These are phyloP conservation scores for Cordyceps cicadae DNA, from an alignment of 2,329 filamentous ascomycete species.

Conservation along the genomic window DNA sequence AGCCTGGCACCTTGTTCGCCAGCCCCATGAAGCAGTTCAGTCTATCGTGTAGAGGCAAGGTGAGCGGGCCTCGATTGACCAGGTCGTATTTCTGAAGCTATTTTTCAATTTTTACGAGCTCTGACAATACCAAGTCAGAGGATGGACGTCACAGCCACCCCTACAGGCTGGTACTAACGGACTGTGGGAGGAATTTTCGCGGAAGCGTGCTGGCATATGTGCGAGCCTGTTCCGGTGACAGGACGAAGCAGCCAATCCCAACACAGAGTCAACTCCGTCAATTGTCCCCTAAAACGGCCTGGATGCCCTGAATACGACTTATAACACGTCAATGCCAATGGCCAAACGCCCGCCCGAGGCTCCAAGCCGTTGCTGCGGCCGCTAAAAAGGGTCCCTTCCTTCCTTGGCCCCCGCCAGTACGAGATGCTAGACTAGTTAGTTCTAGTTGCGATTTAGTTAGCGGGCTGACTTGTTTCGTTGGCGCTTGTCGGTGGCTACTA, in stretches of 20 bases:
- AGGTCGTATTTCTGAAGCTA: slow-evolving; percentile 2
- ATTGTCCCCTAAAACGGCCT: neutral
- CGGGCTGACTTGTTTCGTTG: no score
- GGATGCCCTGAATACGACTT: neutral
- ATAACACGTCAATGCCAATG: neutral
- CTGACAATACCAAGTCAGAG: neutral
- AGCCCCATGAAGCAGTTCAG: neutral
- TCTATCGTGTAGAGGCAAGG: neutral
- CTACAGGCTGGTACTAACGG: neutral
- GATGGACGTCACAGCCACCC: neutral
- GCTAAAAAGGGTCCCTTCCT: no score
- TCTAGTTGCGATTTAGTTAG: no score
- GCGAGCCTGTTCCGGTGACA: neutral
- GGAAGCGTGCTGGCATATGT: neutral
- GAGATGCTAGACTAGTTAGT: no score
- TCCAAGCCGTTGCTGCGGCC: no score
- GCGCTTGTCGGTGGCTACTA: no score
- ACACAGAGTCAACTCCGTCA: neutral
- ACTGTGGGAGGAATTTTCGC: neutral
- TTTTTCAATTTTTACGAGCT: neutral
- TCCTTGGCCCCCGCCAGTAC: no score
- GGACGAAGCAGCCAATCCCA: neutral
- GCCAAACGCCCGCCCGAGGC: neutral
- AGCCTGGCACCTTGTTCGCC: neutral
- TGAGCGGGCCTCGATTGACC: no score